Conservation (phyloP, 345 rosid species). For the Linum lewisii region DNA sequence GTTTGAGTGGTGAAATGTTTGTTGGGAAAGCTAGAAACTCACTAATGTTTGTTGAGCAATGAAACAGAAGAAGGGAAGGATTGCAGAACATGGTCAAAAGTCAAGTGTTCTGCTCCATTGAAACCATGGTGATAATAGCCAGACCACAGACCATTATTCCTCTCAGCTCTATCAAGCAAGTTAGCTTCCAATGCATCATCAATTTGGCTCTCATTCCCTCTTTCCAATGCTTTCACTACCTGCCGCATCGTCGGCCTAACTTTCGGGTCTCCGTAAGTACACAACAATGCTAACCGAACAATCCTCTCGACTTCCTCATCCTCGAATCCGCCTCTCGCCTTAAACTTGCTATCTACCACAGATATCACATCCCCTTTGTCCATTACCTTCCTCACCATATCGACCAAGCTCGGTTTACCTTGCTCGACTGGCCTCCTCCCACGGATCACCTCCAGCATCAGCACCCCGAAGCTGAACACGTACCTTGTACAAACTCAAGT, state of each 20-base stretch:
- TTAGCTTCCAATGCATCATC: constrained; percentile 12
- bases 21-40: too few relatives aligned
- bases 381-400: constrained; percentile 26
- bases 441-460: constrained; percentile 38
- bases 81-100: constrained; percentile 14
- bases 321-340: constrained; percentile 5
- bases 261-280: constrained; percentile 30
- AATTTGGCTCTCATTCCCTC: constrained; percentile 19
- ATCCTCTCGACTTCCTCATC: constrained; percentile 28
- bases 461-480: constrained; percentile 27
- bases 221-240: constrained; percentile 33
- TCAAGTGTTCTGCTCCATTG: constrained; percentile 11
- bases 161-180: constrained; percentile 13
- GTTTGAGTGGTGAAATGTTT: too few relatives aligned
- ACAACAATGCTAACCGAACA: constrained; percentile 36
- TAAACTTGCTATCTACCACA: constrained; percentile 24
- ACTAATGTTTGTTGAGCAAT: too few relatives aligned
- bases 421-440: constrained; percentile 44
- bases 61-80: constrained; percentile 11
- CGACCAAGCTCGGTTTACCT: constrained; percentile 34
- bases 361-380: constrained; percentile 22
- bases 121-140: constrained; percentile 1
- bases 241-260: constrained; percentile 43
- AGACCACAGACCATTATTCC: constrained; percentile 11
- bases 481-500: constrained; percentile 76